phyloP scores from a whole-genome alignment of 345 rosid species.

The Eucalyptus leucophloia region DNA sequence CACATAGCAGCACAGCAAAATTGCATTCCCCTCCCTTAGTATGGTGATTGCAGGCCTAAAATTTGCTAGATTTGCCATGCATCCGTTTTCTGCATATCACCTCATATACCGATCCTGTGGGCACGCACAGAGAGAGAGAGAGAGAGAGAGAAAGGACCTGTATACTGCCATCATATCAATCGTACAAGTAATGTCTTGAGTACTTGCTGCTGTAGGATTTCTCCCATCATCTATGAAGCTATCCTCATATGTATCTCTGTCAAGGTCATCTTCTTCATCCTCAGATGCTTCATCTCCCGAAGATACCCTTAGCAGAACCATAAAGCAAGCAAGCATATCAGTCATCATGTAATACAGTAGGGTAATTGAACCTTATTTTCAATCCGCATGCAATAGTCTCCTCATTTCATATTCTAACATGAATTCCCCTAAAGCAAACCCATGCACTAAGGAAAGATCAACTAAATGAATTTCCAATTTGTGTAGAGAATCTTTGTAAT shows the following conservation, averaged over 20 bases:
- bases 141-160: constrained; percentile 40
- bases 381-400: not conserved
- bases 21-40: not conserved
- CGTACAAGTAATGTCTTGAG: constrained; percentile 42
- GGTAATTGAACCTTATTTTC: not conserved
- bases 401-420: not conserved
- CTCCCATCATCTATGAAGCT: constrained; percentile 83
- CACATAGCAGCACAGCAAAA: not conserved
- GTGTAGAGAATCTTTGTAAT: not conserved
- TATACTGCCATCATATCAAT: constrained; percentile 87
- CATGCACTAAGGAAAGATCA: not conserved
- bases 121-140: not conserved
- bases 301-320: constrained; percentile 44
- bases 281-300: constrained; percentile 56
- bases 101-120: not conserved
- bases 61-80: not conserved
- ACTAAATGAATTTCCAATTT: not conserved
- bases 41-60: not conserved
- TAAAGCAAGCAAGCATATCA: not conserved
- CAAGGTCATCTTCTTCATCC: constrained; percentile 47
- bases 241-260: constrained; percentile 40
- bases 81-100: not conserved
- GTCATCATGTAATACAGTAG: not conserved
- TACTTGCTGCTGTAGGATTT: constrained; percentile 37
- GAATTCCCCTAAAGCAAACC: not conserved